Evolutionary conservation across 1,284 basidiomycete species (phyloP).

Genomic region (Heliocybe sulcata): DNA sequence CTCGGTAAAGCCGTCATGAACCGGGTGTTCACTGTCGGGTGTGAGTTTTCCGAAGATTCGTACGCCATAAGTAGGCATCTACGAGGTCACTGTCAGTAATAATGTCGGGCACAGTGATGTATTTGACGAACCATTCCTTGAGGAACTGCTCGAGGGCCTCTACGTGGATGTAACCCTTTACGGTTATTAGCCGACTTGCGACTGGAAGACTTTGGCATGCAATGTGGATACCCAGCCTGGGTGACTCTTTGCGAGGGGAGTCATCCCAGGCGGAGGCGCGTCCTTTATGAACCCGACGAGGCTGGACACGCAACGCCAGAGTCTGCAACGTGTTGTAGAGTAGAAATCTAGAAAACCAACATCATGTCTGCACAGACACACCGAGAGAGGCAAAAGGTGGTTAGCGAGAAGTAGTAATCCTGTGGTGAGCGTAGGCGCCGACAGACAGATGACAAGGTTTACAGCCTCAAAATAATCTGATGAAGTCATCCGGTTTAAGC

Average conservation of each 20-base stretch:
- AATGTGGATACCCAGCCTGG: neutral
- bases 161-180: neutral
- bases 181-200: neutral
- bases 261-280: neutral
- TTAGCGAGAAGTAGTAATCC: neutral
- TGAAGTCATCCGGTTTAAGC: neutral
- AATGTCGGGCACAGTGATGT: neutral
- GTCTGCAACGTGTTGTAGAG: neutral
- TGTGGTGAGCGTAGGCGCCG: neutral
- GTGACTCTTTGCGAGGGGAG: neutral
- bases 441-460: neutral
- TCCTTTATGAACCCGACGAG: neutral
- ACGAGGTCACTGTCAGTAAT: neutral
- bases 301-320: neutral
- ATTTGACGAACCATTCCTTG: neutral
- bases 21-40: neutral
- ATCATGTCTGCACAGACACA: neutral
- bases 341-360: conserved; percentile 2
- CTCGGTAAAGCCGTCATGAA: neutral
- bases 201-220: neutral
- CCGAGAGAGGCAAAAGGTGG: neutral
- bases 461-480: neutral
- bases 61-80: neutral
- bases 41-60: conserved; percentile 1
- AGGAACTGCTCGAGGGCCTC: neutral